Evolutionary conservation across 2,329 filamentous ascomycete genomes (phyloP).

Genomic region (Waltergamsia citrina): DNA sequence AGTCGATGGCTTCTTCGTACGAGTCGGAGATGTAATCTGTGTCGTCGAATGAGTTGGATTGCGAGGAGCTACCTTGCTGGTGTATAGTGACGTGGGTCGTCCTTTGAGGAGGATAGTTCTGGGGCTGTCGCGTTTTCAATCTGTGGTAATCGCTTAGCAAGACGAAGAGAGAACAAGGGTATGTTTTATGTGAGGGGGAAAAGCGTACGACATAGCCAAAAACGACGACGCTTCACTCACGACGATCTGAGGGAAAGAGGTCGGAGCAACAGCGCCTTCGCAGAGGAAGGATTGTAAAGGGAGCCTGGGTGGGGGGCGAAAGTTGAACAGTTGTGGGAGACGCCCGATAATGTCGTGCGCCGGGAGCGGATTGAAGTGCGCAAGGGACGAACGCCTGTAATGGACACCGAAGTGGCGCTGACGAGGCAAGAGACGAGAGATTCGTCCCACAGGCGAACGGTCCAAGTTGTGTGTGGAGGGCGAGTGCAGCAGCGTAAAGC

Average conservation of each 20-base stretch:
- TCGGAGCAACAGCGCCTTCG: conserved; percentile 27
- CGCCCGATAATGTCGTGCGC: no score
- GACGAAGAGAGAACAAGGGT: neutral
- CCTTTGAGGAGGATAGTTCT: no score
- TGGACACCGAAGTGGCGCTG: no score
- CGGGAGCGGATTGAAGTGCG: no score
- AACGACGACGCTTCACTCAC: conserved; percentile 31
- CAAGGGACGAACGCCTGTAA: no score
- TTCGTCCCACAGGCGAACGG: neutral
- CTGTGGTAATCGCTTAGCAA: neutral
- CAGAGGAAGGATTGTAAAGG: no score
- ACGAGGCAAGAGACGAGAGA: neutral
- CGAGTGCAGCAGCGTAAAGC: neutral
- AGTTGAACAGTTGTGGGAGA: no score
- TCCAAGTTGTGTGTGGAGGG: neutral
- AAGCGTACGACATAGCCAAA: neutral
- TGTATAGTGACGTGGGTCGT: neutral
- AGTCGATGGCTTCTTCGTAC: conserved; percentile 15
- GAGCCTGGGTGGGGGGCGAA: no score
- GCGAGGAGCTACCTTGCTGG: conserved; percentile 1
- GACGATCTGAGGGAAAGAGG: conserved; percentile 33
- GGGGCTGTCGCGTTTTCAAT: neutral
- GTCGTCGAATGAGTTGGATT: conserved; percentile 1
- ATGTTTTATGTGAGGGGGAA: neutral
- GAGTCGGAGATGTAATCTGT: conserved; percentile 1